These are phyloP conservation scores for Lepidopterella palustris DNA, from an alignment of 495 filamentous ascomycete species.

Conservation along the genomic window DNA sequence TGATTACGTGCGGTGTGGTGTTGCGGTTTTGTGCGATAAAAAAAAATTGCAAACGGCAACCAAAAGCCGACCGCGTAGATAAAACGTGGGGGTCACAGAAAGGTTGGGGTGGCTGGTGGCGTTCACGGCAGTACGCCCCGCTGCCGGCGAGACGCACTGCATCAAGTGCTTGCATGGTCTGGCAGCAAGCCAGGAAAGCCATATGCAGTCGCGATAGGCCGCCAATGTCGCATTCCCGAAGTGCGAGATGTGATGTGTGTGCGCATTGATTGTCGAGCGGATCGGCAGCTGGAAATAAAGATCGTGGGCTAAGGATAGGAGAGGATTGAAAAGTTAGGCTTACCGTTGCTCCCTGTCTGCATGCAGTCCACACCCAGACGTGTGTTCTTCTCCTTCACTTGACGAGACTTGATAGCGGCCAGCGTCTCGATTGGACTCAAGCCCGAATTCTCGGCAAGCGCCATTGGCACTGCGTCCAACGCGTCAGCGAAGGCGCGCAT, in stretches of 20 bases:
- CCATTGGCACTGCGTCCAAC: constrained; percentile 91
- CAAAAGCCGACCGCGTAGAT: constrained; percentile 21
- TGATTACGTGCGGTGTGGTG: background rate
- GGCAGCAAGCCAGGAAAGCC: constrained; percentile 1
- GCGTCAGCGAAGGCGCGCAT: constrained; percentile 98
- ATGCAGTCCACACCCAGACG: constrained; percentile 96
- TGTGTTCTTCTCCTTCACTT: constrained; percentile 82
- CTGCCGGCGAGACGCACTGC: background rate
- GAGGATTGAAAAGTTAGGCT: constrained; percentile 24
- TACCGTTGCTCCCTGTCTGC: constrained; percentile 81
- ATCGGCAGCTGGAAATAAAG: background rate
- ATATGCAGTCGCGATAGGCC: constrained; percentile 10
- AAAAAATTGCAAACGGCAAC: constrained; percentile 16
- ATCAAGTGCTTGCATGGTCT: background rate
- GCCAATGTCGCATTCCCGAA: background rate
- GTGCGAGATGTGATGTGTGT: background rate
- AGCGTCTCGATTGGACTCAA: constrained; percentile 92
- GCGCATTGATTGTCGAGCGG: background rate
- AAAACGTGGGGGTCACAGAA: constrained; percentile 19
- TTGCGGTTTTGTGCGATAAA: background rate
- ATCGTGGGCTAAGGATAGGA: background rate
- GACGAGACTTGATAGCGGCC: constrained; percentile 88
- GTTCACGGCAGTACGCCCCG: background rate
- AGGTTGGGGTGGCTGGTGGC: constrained; percentile 6
- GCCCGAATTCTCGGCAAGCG: constrained; percentile 93